Percentiles rank a stretch among this genome's conserved stretches.
Evolutionary conservation across 345 rosid species (phyloP).

Genomic region (Euclidium syriacum): DNA sequence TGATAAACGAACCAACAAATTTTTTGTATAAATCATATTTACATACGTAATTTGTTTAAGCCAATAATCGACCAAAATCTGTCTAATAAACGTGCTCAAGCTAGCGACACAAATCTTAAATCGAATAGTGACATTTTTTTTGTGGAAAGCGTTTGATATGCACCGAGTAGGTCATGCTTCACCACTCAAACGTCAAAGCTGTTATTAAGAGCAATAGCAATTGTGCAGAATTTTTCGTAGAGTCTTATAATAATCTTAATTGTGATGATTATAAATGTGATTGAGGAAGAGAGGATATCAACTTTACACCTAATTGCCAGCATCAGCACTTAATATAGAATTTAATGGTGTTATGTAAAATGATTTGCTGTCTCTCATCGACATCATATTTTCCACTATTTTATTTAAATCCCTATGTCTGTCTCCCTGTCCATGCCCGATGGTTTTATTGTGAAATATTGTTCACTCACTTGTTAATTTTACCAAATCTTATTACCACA

Average conservation of each 20-base stretch:
- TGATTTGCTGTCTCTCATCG: constrained; percentile 22
- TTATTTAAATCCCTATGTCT: background rate
- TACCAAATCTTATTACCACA: background rate
- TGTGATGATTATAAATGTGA: constrained; percentile 25
- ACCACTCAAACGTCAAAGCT: background rate
- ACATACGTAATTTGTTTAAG: too few species aligned
- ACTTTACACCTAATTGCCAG: constrained; percentile 30
- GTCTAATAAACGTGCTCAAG: too few species aligned
- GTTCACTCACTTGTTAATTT: background rate
- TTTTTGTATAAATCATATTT: too few species aligned
- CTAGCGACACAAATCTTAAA: background rate
- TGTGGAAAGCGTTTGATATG: background rate
- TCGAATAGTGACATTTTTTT: background rate
- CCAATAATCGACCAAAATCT: too few species aligned
- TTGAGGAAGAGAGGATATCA: constrained; percentile 16
- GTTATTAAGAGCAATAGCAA: background rate
- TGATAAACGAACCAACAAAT: too few species aligned
- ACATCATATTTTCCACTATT: background rate
- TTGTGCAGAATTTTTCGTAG: background rate
- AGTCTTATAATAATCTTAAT: background rate
- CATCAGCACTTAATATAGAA: constrained; percentile 25
- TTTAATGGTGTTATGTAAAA: background rate
- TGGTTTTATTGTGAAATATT: background rate
- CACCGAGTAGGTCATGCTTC: background rate
- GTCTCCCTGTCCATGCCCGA: constrained; percentile 16